Evolutionary conservation across 371 early-diverging fungal species (phyloP), one percentile per base, ranked within the genome.

Genomic region (Mycotypha africana): DNA sequence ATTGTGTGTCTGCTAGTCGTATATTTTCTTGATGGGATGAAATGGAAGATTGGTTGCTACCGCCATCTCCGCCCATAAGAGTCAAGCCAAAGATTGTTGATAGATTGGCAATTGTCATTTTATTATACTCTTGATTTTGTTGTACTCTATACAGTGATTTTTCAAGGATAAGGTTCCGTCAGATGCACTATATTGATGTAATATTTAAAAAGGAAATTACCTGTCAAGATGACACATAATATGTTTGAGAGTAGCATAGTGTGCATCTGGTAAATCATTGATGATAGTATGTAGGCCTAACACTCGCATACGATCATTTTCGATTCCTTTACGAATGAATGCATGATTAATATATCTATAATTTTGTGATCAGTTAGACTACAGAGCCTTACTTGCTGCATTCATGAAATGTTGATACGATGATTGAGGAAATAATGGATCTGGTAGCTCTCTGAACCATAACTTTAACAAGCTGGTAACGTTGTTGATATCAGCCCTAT

Each of bases 61-160:
- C 58, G 23, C 49, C 38, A 20, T 67, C 68, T 12, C 76, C 66
- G 37, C 77, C 85, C 62, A 93, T 73, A 15, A 97, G 58, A 5
- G 94, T 93, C 19, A 96, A 87, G 2, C 95, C 95, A 70, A 90
- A 91, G 14, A 91, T 85, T 26, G 96, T 92, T 8, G 92, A 76
- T 37, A 97, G 59, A 50, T 95, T 95, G 25, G 77, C 70, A 4
- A 78, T 67, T 8, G 77, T 82, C 96, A 97, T 97, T 68, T 86
- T 88, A 53, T 93, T 97, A 12, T 76, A 76, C 12, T 67, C 70
- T 51, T 91, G 88, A 46, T 85, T 65, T 30, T 74, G 67, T 50
- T 86, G 83, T 12, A 95, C 84, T 30, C 89, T 89, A 37, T 17
- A n/a, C n/a, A n/a, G n/a, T n/a, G n/a, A n/a, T n/a, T n/a, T n/a